Evolutionary conservation across 768 basidiomycete species (phyloP).

Genomic region (Collybia sp.): DNA sequence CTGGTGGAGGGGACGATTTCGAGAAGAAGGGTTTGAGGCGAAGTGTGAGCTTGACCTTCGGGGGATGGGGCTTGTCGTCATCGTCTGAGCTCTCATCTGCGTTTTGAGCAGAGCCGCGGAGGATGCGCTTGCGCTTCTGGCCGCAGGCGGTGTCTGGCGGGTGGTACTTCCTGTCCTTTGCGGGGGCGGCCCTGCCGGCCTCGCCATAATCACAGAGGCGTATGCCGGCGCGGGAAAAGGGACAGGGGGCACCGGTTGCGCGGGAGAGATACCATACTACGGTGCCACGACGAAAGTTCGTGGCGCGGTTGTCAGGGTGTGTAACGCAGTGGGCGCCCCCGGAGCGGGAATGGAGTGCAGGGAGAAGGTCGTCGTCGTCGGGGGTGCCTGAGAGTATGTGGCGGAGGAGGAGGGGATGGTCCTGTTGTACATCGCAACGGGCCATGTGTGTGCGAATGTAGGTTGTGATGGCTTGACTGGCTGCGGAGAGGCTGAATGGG

Average conservation of each 20-base stretch:
- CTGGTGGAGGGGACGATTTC: slow-evolving; percentile 16
- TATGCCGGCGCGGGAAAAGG: slow-evolving; percentile 71
- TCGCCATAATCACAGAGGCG: slow-evolving; percentile 64
- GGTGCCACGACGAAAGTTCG: slow-evolving; percentile 76
- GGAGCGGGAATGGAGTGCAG: slow-evolving; percentile 63
- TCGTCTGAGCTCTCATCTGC: slow-evolving; percentile 28
- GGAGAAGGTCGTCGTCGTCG: slow-evolving; percentile 69
- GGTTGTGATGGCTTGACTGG: slow-evolving; percentile 79
- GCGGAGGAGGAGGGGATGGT: slow-evolving; percentile 69
- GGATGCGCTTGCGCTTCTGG: slow-evolving; percentile 39
- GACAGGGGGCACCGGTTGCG: slow-evolving; percentile 71
- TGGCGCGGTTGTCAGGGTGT: slow-evolving; percentile 40
- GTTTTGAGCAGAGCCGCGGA: slow-evolving; percentile 25
- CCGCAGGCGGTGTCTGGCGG: slow-evolving; percentile 26
- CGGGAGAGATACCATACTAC: slow-evolving; percentile 79
- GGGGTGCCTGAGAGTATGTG: slow-evolving; percentile 69
- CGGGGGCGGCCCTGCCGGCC: slow-evolving; percentile 32
- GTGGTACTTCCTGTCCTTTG: slow-evolving; percentile 15
- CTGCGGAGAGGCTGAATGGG: slow-evolving; percentile 59
- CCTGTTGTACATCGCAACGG: slow-evolving; percentile 67
- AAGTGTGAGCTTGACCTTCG: slow-evolving; percentile 69
- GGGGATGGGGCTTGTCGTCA: slow-evolving; percentile 40
- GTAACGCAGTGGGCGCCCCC: slow-evolving; percentile 57
- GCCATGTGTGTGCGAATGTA: slow-evolving; percentile 71
- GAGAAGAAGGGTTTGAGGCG: slow-evolving; percentile 50